Evolutionary conservation across 2,329 filamentous ascomycete species (phyloP).

Genomic region (Aquanectria penicillioides): DNA sequence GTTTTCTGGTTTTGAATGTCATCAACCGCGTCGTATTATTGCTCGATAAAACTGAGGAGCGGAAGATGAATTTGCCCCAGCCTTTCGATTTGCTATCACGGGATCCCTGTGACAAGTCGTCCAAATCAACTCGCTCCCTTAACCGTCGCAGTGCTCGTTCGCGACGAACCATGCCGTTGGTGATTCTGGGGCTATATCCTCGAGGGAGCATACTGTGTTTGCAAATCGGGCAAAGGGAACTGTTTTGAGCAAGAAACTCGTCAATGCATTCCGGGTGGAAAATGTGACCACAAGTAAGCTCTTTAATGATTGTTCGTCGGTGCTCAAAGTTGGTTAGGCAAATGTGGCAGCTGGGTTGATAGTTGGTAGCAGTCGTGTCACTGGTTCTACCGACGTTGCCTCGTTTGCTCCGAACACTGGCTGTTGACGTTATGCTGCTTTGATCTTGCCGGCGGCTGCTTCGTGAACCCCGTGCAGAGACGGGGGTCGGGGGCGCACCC

Average conservation of each 20-base stretch:
- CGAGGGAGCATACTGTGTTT: constrained; percentile 82
- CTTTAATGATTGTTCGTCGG: constrained; percentile 77
- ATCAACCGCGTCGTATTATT: constrained; percentile 41
- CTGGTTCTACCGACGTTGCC: constrained; percentile 47
- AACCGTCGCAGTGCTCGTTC: constrained; percentile 75
- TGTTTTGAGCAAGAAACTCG: constrained; percentile 79
- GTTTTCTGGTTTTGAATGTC: constrained; percentile 32
- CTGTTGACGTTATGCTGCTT: constrained; percentile 42
- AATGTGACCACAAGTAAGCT: constrained; percentile 90
- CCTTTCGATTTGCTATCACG: constrained; percentile 48
- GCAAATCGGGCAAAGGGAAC: constrained; percentile 90
- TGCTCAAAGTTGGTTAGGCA: constrained; percentile 85
- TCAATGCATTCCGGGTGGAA: constrained; percentile 95
- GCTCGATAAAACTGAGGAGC: constrained; percentile 33
- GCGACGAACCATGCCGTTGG: constrained; percentile 86
- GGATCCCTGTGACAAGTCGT: constrained; percentile 48
- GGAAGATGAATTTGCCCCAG: constrained; percentile 50
- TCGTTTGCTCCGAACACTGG: constrained; percentile 50
- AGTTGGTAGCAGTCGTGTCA: constrained; percentile 62
- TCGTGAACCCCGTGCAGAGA: constrained; percentile 44
- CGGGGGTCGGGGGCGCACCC: constrained; percentile 49
- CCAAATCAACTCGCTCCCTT: constrained; percentile 61
- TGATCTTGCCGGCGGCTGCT: constrained; percentile 45
- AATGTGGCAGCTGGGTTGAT: constrained; percentile 88
- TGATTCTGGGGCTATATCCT: constrained; percentile 75